Conservation (phyloP, 306 rosid genomes). For the Trichosanthes cucumerina region DNA sequence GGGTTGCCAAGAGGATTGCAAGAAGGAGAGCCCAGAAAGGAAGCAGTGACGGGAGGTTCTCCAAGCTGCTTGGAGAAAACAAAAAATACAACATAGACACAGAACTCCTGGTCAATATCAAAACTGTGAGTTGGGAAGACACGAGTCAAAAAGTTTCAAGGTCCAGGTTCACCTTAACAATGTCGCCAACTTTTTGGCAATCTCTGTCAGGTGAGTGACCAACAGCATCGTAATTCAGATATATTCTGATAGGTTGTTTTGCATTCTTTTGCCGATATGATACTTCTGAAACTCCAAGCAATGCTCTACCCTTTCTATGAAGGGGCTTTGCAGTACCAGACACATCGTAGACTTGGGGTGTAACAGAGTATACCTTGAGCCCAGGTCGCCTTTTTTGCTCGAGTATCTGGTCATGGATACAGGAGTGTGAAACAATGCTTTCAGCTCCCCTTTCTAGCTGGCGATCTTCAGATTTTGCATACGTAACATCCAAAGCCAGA, state of each 20-base stretch:
- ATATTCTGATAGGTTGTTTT: conserved; percentile 79
- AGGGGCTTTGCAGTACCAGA: conserved; percentile 34
- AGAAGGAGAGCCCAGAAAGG: conserved; percentile 50
- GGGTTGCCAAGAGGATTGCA: conserved; percentile 75
- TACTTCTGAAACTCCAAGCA: conserved; percentile 49
- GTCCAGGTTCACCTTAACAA: conserved; percentile 64
- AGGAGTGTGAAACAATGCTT: conserved; percentile 71
- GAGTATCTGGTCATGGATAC: conserved; percentile 92
- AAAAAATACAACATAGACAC: conserved; percentile 4
- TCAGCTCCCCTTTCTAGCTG: conserved; percentile 30
- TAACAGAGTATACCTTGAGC: conserved; percentile 73
- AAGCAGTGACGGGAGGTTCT: conserved; percentile 52
- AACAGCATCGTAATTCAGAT: conserved; percentile 92
- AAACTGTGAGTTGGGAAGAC: background rate
- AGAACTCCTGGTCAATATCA: conserved; percentile 9
- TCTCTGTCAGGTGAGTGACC: conserved; percentile 95
- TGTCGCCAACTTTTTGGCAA: conserved; percentile 62
- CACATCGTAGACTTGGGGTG: conserved; percentile 66
- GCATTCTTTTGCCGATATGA: conserved; percentile 38
- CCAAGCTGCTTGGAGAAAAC: conserved; percentile 55
- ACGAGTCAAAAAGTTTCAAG: background rate
- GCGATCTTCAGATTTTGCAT: conserved; percentile 31
- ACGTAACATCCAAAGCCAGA: conserved; percentile 37
- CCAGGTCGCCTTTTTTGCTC: conserved; percentile 87
- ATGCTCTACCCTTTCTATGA: conserved; percentile 62